Conservation (phyloP, 2,329 filamentous ascomycete genomes). For the Nemania serpens region DNA sequence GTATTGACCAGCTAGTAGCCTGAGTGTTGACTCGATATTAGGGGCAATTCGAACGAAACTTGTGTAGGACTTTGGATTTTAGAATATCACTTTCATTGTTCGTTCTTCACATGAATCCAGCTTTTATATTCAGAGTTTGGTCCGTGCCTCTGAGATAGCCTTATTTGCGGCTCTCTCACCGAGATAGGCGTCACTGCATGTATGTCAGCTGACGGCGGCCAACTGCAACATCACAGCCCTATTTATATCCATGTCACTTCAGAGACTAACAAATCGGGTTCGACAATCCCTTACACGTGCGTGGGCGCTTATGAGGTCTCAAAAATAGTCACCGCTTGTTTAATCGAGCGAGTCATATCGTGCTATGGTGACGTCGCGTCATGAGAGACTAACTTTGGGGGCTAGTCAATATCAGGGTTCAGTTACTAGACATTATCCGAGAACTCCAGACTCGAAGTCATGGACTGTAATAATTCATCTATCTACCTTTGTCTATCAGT, state of each 20-base stretch:
- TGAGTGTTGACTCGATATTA: not conserved
- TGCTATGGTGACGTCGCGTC: not conserved
- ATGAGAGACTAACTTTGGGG: not conserved
- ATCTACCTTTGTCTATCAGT: not conserved
- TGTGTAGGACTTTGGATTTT: not conserved
- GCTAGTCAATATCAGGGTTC: not conserved
- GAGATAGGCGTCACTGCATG: constrained; percentile 11
- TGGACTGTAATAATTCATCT: constrained; percentile 3
- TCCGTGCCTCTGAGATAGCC: not conserved
- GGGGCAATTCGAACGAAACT: not conserved
- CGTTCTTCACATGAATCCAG: not conserved
- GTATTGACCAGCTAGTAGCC: not conserved
- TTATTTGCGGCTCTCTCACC: constrained; percentile 4
- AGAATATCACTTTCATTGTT: not conserved
- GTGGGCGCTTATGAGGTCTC: constrained; percentile 17
- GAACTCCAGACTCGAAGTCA: too few relatives aligned
- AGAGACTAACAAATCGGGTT: not conserved
- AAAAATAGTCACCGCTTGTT: constrained; percentile 29
- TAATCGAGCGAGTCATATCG: constrained; percentile 6
- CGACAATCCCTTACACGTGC: constrained; percentile 8
- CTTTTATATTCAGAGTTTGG: constrained; percentile 12
- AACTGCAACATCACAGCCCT: constrained; percentile 15
- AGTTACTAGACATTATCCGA: not conserved
- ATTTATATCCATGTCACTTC: constrained; percentile 10
- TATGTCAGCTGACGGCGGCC: constrained; percentile 26